phyloP scores from a whole-genome alignment of 495 filamentous ascomycete species.

The Penicillium cosmopolitanum region DNA sequence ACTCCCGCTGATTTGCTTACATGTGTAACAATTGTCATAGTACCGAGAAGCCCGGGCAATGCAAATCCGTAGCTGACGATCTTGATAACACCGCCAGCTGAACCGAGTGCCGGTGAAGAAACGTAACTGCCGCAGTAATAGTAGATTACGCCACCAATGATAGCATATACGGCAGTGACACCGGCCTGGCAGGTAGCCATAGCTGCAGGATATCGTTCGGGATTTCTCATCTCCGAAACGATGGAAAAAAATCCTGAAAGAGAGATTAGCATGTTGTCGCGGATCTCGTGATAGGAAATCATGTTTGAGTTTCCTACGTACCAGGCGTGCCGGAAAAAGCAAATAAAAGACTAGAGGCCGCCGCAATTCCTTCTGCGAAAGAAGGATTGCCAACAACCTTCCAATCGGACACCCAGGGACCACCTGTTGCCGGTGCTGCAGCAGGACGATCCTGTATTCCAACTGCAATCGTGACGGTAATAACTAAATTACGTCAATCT shows the following conservation, averaged over 20 bases:
- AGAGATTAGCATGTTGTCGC: background rate
- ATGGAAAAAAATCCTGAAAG: slow-evolving; percentile 63
- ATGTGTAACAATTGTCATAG: slow-evolving; percentile 31
- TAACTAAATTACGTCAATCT: slow-evolving; percentile 52
- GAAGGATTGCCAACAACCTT: slow-evolving; percentile 26
- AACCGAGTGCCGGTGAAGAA: slow-evolving; percentile 66
- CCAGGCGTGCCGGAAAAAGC: slow-evolving; percentile 59
- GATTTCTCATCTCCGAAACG: slow-evolving; percentile 72
- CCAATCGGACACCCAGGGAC: slow-evolving; percentile 28
- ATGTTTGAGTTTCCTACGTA: background rate
- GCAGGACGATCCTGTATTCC: slow-evolving; percentile 47
- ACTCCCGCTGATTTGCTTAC: slow-evolving; percentile 48
- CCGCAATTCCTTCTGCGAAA: slow-evolving; percentile 48
- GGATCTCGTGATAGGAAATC: background rate
- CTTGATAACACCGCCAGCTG: slow-evolving; percentile 60
- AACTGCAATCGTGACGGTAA: slow-evolving; percentile 67
- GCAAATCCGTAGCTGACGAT: slow-evolving; percentile 74
- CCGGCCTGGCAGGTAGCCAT: slow-evolving; percentile 45
- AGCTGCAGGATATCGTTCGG: slow-evolving; percentile 58
- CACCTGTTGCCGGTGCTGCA: slow-evolving; percentile 24
- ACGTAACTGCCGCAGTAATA: slow-evolving; percentile 67
- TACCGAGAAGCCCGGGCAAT: slow-evolving; percentile 52
- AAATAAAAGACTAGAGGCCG: slow-evolving; percentile 67
- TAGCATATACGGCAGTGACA: slow-evolving; percentile 62
- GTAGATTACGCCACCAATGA: slow-evolving; percentile 68